Evolutionary conservation across 2,329 filamentous ascomycete genomes (phyloP).

Genomic region (Helminthosporium solani): DNA sequence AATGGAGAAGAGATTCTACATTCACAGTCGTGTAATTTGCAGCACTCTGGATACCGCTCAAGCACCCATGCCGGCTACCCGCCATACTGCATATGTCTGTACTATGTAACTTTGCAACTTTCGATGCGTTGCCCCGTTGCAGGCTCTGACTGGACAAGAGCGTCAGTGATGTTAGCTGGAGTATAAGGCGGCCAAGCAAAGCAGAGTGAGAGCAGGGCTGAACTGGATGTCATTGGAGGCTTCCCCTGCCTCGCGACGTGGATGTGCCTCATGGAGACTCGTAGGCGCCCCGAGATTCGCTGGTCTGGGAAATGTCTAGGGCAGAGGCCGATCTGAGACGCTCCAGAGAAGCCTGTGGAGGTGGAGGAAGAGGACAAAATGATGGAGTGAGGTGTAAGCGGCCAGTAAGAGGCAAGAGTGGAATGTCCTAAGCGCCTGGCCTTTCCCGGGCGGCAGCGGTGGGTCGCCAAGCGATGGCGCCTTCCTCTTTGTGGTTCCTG

Average conservation of each 20-base stretch:
- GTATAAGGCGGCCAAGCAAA: slow-evolving; percentile 25
- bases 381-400: slow-evolving; percentile 16
- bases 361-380: slow-evolving; percentile 28
- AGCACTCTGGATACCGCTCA: slow-evolving; percentile 22
- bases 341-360: slow-evolving; percentile 30
- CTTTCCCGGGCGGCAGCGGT: slow-evolving; percentile 23
- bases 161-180: slow-evolving; percentile 26
- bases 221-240: slow-evolving; percentile 36
- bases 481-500: not conserved
- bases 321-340: slow-evolving; percentile 39
- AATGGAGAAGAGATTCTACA: slow-evolving; percentile 13
- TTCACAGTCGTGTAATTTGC: slow-evolving; percentile 28
- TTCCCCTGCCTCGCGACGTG: slow-evolving; percentile 17
- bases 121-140: slow-evolving; percentile 15
- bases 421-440: slow-evolving; percentile 25
- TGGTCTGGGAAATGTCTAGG: slow-evolving; percentile 35
- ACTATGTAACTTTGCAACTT: slow-evolving; percentile 31
- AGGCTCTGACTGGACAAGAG: slow-evolving; percentile 28
- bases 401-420: slow-evolving; percentile 28
- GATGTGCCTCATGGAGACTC: slow-evolving; percentile 31
- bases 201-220: slow-evolving; percentile 23
- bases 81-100: slow-evolving; percentile 31
- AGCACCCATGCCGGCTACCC: slow-evolving; percentile 23
- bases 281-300: slow-evolving; percentile 42
- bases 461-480: slow-evolving; percentile 9